These are phyloP conservation scores for Aspergillus fijiensis DNA, from an alignment of 2,329 filamentous ascomycete genomes.

Conservation along the genomic window DNA sequence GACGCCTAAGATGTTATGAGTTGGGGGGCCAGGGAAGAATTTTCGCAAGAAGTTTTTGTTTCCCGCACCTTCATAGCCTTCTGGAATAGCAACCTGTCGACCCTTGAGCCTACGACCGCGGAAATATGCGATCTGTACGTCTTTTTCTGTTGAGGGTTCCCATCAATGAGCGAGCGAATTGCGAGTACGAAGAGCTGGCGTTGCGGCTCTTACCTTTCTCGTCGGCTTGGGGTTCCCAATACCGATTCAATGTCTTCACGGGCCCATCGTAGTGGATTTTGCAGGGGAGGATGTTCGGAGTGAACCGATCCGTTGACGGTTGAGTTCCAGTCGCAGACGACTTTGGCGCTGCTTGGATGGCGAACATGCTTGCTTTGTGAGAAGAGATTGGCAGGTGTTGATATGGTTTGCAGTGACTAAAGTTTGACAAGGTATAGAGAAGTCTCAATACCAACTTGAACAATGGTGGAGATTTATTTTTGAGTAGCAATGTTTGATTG, in stretches of 20 bases:
- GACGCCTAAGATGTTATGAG: slow-evolving; percentile 48
- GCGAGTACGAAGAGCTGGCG: neutral
- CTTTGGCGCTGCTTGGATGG: slow-evolving; percentile 32
- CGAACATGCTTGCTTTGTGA: slow-evolving; percentile 30
- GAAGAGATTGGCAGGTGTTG: neutral
- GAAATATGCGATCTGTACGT: slow-evolving; percentile 62
- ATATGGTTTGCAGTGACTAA: neutral
- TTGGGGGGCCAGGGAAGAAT: neutral
- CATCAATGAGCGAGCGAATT: slow-evolving; percentile 4
- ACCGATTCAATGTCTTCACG: slow-evolving; percentile 61
- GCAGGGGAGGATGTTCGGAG: slow-evolving; percentile 75
- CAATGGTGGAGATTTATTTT: neutral
- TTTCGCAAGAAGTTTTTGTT: slow-evolving; percentile 2
- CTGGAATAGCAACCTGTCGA: slow-evolving; percentile 64
- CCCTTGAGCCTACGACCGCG: slow-evolving; percentile 78
- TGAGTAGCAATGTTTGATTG: neutral
- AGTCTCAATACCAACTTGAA: neutral
- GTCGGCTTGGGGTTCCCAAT: slow-evolving; percentile 65
- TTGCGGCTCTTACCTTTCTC: slow-evolving; percentile 38
- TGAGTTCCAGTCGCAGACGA: slow-evolving; percentile 19
- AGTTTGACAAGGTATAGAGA: neutral
- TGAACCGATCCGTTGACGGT: slow-evolving; percentile 41
- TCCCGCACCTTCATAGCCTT: slow-evolving; percentile 61
- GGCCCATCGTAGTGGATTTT: slow-evolving; percentile 75
- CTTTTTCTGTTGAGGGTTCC: slow-evolving; percentile 16